Conservation (phyloP, 2,329 filamentous ascomycete species). For the Dactylellina parvicollis region DNA sequence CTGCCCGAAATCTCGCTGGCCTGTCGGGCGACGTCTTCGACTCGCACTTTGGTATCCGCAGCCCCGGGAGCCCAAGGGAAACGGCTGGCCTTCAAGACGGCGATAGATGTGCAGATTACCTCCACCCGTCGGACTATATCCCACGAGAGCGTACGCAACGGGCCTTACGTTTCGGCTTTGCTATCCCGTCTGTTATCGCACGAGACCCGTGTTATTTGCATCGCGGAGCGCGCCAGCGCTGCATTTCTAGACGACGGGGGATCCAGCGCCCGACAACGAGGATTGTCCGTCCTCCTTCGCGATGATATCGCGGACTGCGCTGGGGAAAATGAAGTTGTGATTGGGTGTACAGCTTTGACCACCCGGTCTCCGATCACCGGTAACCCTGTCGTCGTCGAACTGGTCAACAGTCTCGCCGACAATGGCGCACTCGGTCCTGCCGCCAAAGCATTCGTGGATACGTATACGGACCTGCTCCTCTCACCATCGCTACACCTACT, state of each 20-base stretch:
- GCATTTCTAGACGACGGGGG: not conserved
- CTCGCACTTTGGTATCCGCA: slow-evolving; percentile 16
- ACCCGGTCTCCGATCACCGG: slow-evolving; percentile 20
- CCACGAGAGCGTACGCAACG: slow-evolving; percentile 30
- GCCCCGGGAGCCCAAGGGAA: slow-evolving; percentile 15
- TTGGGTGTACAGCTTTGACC: slow-evolving; percentile 20
- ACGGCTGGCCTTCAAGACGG: slow-evolving; percentile 25
- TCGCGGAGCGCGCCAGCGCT: slow-evolving; percentile 13
- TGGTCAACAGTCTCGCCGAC: not conserved
- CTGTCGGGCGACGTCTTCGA: slow-evolving; percentile 27
- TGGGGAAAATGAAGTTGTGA: not conserved
- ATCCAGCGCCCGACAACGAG: slow-evolving; percentile 10
- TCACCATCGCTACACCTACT: slow-evolving; percentile 18
- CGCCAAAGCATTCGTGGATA: slow-evolving; percentile 11
- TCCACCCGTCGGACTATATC: slow-evolving; percentile 29
- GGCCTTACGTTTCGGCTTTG: slow-evolving; percentile 20
- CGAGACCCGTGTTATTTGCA: slow-evolving; percentile 3
- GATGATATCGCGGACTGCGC: slow-evolving; percentile 21
- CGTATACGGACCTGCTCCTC: slow-evolving; percentile 22
- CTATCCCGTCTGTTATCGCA: slow-evolving; percentile 18
- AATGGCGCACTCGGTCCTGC: not conserved
- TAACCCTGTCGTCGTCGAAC: slow-evolving; percentile 10
- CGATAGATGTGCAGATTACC: slow-evolving; percentile 38
- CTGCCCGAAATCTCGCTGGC: slow-evolving; percentile 11
- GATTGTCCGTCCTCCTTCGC: slow-evolving; percentile 15